phyloP scores from a whole-genome alignment of 2,329 filamentous ascomycete species.

The Trichoderma atrobrunneum region DNA sequence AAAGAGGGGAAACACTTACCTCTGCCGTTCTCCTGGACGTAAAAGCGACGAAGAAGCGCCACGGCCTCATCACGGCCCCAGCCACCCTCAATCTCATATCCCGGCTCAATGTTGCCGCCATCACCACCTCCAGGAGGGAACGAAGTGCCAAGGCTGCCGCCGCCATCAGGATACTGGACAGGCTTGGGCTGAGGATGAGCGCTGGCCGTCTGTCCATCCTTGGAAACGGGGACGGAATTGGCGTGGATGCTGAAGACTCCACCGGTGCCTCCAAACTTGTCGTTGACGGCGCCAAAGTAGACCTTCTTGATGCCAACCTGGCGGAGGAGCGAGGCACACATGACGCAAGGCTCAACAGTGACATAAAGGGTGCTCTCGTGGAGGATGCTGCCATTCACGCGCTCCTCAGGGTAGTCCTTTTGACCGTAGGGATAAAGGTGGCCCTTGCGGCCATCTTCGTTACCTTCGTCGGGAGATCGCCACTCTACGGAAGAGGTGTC shows the following conservation, averaged over 20 bases:
- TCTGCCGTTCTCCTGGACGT: slow-evolving; percentile 96
- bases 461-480: slow-evolving; percentile 40
- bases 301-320: slow-evolving; percentile 87
- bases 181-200: slow-evolving; percentile 38
- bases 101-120: slow-evolving; percentile 69
- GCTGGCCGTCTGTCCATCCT: slow-evolving; percentile 39
- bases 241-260: slow-evolving; percentile 85
- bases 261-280: slow-evolving; percentile 94
- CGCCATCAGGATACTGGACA: slow-evolving; percentile 23
- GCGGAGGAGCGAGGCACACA: slow-evolving; percentile 90
- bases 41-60: slow-evolving; percentile 86
- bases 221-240: slow-evolving; percentile 47
- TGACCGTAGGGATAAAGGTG: slow-evolving; percentile 62
- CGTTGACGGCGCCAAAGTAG: slow-evolving; percentile 93
- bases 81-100: slow-evolving; percentile 81
- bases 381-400: slow-evolving; percentile 66
- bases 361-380: slow-evolving; percentile 80
- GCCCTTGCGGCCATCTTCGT: slow-evolving; percentile 53
- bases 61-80: slow-evolving; percentile 91
- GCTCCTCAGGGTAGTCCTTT: slow-evolving; percentile 52
- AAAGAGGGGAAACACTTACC: slow-evolving; percentile 47
- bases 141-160: slow-evolving; percentile 36
- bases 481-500: slow-evolving; percentile 26
- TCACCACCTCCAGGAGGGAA: slow-evolving; percentile 44
- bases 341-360: slow-evolving; percentile 97